Evolutionary conservation across 2,329 filamentous ascomycete genomes (phyloP), one percentile per base, ranked within the genome.

Genomic region (Curvularia spicifera): DNA sequence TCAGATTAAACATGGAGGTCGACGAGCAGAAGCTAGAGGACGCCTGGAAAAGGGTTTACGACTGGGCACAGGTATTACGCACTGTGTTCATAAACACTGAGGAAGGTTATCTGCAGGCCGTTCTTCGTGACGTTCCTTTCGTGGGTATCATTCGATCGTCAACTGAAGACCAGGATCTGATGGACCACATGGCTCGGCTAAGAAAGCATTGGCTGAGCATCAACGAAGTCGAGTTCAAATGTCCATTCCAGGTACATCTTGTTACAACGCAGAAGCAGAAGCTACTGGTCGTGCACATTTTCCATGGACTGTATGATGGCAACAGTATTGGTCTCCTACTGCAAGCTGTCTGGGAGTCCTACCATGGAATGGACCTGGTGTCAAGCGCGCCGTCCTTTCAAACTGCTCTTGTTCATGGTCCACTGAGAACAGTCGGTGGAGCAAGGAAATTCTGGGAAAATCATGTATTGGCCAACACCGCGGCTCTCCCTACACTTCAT

Each of bases 221-320:
- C 0, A 90, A 91, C 58, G 68, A 72, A 4, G 71, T 76, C 1
- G 76, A 84, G 4, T 61, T 89, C 1, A 65, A 68, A 2, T 76
- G 73, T 6, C 88, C 88, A 0, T 71, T 89, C 4, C 80, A 87
- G 52, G 61, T 87, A 1, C 70, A 83, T 1, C 53, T 83, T 0
- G 59, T 85, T 5, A 67, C 64, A 26, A 70, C 71, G 9, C 61
- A 71, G 5, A 54, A 61, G 1, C 63, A 62, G 13, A 69, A 68
- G 6, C 61, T 81, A 0, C 76, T 96, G 31, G 76, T 82, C 2
- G 68, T 96, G 2, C 84, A 89, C 45, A 87, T 96, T 0, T 96
- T 97, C 76, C 93, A 97, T 72, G 92, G 85, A 0, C 75, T 97
- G 0, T 97, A 97, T 67, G 93, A 97, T 75, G 93, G 92, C 1